Evolutionary conservation across 306 rosid species (phyloP), one percentile per base, ranked within the genome.

Genomic region (Quercus dentata): DNA sequence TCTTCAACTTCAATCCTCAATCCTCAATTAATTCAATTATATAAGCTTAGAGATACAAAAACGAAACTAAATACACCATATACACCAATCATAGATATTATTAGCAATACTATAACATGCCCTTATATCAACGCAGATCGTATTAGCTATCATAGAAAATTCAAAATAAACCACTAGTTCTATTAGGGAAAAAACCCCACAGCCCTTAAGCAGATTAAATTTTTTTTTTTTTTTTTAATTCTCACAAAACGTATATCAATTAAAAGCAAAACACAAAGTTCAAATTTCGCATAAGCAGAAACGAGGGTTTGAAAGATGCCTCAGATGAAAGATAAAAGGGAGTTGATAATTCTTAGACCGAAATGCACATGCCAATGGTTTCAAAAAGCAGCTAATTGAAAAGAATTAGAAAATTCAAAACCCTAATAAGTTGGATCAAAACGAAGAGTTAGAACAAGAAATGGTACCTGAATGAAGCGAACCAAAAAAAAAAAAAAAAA

Each of bases 351-450:
- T 78, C 33, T 28, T 17, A 27, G 46, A 72, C 23, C 12, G 1
- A 30, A 80, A 74, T 74, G 83, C 27, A 74, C 67, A 9, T 11
- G 51, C 35, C 76, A 21, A 62, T 33, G 58, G 80, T 69, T 67
- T 75, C 51, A 25, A 56, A 62, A 79, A 30, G 69, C 55, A 63
- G 78, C 76, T 74, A 35, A 82, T 79, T 55, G 19, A 20, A 85
- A 85, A 27, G n/a, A 51, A 21, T 33, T 59, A 69, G 19, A 73
- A 31, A 55, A 54, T 28, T 73, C 14, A 19, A 81, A 85, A 73
- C 56, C 83, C 79, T 62, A 75, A 49, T 62, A 75, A 49, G 55
- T 9, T 5, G 63, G 87, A 76, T 83, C 79, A 76, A 76, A 61
- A 69, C 38, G 52, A 65, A 63, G 78, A 68, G 27, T 25, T 23